Evolutionary conservation across 257 asterid genomes (phyloP), one percentile per base, ranked within the genome.

Genomic region (Anisodus acutangulus): DNA sequence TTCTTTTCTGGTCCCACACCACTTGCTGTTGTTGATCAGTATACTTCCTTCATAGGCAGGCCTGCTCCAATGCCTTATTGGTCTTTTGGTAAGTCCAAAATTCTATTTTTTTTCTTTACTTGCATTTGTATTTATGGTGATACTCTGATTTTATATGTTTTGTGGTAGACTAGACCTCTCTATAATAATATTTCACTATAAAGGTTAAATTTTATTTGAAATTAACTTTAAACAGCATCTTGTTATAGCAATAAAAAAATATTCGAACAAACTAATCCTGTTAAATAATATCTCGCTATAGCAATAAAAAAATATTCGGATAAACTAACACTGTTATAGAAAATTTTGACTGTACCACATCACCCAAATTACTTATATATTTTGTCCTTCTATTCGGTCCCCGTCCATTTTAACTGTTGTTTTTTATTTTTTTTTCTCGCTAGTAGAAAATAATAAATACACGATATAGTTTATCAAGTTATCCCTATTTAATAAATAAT

Each of bases 61-160:
- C 89, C 89, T 54, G 87, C 89, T 67, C 67, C 89, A 26, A 84
- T 87, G 89, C 89, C 89, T 6, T 87, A 82, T 41, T 87, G 89
- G 89, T 79, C 89, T 39, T 85, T 87, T n/a, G 89, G 89, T 87
- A 53, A 84, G 87, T 82, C 51, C 26, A 10, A 49, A 51, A 31
- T 51, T 51, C 45, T 76, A 62, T 74, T 76, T 31, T 74, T 76
- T 31, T 8, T 53, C 45, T 12, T 76, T 22, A 51, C 15, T 22
- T 51, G 81, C n/a, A 22, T 45, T 45, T n/a, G 39, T 16, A 35
- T 19, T 5, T 45, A 47, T 19, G 17, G 10, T 11, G 57, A 11
- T 53, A 19, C 37, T 19, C 41, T 69, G 12, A 39, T 37, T 39
- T 13, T 70, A 3, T 17, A 0, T 69, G 54, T 39, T 8, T 7